A percentile compares a stretch with the other conserved stretches of the same genome.
These are phyloP conservation scores for Dacryopinax primogenitus DNA, from an alignment of 768 basidiomycete species.

Conservation along the genomic window DNA sequence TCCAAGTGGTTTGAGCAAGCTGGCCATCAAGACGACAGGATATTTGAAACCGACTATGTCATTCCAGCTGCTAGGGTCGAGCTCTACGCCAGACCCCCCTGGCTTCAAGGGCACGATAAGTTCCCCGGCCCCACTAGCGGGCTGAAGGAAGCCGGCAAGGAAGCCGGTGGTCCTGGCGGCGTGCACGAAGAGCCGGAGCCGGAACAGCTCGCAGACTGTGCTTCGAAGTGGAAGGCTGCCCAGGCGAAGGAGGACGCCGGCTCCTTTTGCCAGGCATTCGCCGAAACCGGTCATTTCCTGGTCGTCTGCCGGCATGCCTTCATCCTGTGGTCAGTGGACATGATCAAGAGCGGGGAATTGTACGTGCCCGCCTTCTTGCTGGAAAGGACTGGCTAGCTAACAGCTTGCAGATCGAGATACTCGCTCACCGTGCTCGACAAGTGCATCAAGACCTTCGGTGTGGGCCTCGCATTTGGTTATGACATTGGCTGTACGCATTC, in stretches of 20 bases:
- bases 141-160: no score
- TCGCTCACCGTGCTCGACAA: background rate
- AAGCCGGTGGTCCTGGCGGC: no score
- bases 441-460: background rate
- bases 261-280: background rate
- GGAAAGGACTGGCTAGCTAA: background rate
- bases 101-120: no score
- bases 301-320: slow-evolving; percentile 10
- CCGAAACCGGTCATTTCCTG: slow-evolving; percentile 8
- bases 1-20: background rate
- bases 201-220: no score
- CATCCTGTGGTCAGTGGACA: slow-evolving; percentile 4
- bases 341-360: slow-evolving; percentile 10
- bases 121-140: no score
- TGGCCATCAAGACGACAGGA: background rate
- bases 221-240: background rate
- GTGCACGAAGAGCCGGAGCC: no score
- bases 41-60: background rate
- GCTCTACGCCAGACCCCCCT: no score
- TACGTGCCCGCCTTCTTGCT: no score
- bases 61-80: background rate
- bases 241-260: background rate
- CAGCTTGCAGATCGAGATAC: background rate
- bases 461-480: background rate
- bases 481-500: slow-evolving; percentile 8